Conservation (phyloP, 2,329 filamentous ascomycete genomes). For the Ceratocystis papillata region DNA sequence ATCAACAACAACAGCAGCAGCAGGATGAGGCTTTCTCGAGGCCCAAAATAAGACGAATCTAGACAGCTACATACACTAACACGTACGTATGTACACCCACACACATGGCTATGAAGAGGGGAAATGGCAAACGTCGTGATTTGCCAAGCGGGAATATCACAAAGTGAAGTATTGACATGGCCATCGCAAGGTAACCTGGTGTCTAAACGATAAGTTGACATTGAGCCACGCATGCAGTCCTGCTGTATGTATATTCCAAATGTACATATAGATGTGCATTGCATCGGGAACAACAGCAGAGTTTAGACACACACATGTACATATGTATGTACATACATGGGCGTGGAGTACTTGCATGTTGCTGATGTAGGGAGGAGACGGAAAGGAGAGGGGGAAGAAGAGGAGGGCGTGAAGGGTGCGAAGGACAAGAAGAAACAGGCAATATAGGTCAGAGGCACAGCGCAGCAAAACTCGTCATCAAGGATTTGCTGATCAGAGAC, state of each 20-base stretch:
- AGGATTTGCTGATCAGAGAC: background rate
- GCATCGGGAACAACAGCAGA: slow-evolving; percentile 1
- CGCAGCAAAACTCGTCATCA: slow-evolving; percentile 1
- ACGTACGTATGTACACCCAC: background rate
- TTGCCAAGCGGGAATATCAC: background rate
- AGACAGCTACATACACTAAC: slow-evolving; percentile 4
- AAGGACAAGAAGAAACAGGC: background rate
- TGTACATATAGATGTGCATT: slow-evolving; percentile 2
- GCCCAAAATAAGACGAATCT: background rate
- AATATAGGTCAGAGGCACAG: background rate
- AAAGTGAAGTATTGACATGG: background rate
- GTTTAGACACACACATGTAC: slow-evolving; percentile 2
- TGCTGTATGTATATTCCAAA: slow-evolving; percentile 8
- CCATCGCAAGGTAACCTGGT: slow-evolving; percentile 3
- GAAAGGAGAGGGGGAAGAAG: background rate
- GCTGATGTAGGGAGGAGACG: background rate
- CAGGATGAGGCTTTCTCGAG: background rate
- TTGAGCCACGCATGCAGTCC: slow-evolving; percentile 4
- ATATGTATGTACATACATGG: background rate
- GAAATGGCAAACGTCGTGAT: background rate
- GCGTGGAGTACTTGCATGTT: slow-evolving; percentile 3
- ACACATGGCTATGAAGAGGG: background rate
- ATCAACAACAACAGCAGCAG: background rate
- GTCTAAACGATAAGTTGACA: slow-evolving; percentile 10
- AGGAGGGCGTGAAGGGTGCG: background rate